Base-by-base conservation (phyloP, 176 grass and related monocot species). In the Carex kokanica region DNA sequence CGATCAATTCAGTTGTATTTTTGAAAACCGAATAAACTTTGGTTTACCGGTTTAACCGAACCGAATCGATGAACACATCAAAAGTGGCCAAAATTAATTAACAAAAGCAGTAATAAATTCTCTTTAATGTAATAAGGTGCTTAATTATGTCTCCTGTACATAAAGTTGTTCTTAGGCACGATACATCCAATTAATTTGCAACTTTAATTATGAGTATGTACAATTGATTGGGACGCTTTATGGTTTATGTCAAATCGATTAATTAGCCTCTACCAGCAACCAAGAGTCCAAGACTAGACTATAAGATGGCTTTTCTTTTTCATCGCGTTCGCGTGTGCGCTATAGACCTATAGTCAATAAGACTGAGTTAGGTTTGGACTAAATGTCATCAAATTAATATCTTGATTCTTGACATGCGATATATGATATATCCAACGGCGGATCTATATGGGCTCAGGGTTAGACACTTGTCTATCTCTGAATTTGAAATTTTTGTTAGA, bases 361-460 rank as follows among this genome's bases (percentile, higher is more conserved):
- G 1, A 27, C 27, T 27, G 27, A 27, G 27, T 27, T 27, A 27
- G 27, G 6, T 4, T 61, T 23, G 21, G 59, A 61, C 59, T 7
- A 61, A 61, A 61, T 61, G 59, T 61, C 59, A 61, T 61, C 59
- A 61, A 61, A 61, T 24, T 61, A 61, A 61, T 61, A 61, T 27
- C 27, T 27, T 27, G 27, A 27, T 27, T 61, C 59, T 61, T 61
- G 18, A 20, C 59, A 61, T 61, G 59, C 20, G 59, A 59, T 1
- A 27, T n/a, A n/a, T n/a, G n/a, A n/a, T n/a, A n/a, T n/a, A n/a
- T n/a, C n/a, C n/a, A n/a, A n/a, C n/a, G n/a, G n/a, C n/a, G n/a
- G n/a, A n/a, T n/a, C n/a, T n/a, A n/a, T n/a, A n/a, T n/a, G n/a
- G n/a, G n/a, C n/a, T n/a, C n/a, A n/a, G n/a, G n/a, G n/a, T n/a